Conservation (phyloP, 202 grass and related monocot species). For the Elaeis oleifera region DNA sequence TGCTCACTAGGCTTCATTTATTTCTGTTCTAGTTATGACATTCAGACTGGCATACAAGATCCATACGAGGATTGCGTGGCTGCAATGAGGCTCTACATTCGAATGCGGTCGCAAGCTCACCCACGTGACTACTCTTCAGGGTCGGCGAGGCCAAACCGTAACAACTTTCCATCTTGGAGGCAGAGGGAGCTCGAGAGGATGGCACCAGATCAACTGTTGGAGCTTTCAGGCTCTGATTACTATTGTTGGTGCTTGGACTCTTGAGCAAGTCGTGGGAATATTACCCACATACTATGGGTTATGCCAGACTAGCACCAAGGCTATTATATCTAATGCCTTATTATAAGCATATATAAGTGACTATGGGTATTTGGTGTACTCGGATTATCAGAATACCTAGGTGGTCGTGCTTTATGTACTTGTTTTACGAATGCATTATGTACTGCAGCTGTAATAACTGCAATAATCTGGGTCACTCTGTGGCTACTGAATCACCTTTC, state of each 20-base stretch:
- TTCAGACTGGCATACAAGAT: conserved; percentile 39
- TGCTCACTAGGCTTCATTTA: no score
- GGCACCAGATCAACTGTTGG: conserved; percentile 43
- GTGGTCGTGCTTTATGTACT: no score
- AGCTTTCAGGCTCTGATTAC: conserved; percentile 43
- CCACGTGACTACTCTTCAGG: not conserved
- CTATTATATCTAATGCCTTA: no score
- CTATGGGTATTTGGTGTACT: no score
- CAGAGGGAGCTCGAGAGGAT: conserved; percentile 60
- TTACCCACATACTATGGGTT: no score
- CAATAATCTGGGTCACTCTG: no score
- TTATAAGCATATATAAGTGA: no score
- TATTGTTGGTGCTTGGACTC: conserved; percentile 69
- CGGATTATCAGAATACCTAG: no score
- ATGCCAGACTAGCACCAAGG: no score
- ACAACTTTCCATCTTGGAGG: conserved; percentile 43
- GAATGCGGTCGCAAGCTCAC: conserved; percentile 41
- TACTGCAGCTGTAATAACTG: no score
- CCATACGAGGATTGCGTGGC: conserved; percentile 74
- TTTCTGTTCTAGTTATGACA: conserved; percentile 20
- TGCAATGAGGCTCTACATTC: conserved; percentile 47
- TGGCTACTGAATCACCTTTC: no score
- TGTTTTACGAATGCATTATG: no score
- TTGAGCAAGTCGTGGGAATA: not conserved
- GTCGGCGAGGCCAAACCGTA: conserved; percentile 5